Evolutionary conservation across 305 asterid genomes (phyloP).

Genomic region (Ajuga reptans): DNA sequence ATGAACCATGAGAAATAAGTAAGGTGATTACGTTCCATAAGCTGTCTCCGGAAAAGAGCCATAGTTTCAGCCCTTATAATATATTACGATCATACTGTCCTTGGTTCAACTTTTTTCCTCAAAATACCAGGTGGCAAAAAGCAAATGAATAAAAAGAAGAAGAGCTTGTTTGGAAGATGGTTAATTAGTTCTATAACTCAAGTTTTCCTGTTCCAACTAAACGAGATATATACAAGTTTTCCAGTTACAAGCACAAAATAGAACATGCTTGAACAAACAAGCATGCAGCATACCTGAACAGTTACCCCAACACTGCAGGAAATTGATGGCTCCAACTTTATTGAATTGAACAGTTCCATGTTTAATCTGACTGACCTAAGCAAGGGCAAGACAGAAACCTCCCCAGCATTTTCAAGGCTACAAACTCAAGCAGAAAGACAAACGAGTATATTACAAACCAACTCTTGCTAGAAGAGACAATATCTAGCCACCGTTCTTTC

Average conservation of each 20-base stretch:
- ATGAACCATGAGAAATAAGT: background rate
- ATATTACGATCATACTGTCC: too few relatives aligned
- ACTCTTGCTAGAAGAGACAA: background rate
- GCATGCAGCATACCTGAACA: slow-evolving; percentile 40
- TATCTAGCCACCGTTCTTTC: background rate
- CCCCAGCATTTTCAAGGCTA: slow-evolving; percentile 96
- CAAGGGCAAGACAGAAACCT: slow-evolving; percentile 69
- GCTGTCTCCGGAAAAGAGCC: background rate
- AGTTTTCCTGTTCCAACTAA: background rate
- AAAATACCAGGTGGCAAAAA: background rate
- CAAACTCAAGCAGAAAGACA: slow-evolving; percentile 24
- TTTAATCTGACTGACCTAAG: slow-evolving; percentile 74
- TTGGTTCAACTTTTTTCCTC: too few relatives aligned
- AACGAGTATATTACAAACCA: slow-evolving; percentile 16
- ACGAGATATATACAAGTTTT: background rate
- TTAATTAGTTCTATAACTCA: background rate
- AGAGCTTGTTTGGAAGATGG: background rate
- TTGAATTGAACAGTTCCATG: slow-evolving; percentile 53
- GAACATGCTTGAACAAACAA: slow-evolving; percentile 12
- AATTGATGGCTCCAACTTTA: slow-evolving; percentile 29
- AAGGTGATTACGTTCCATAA: background rate
- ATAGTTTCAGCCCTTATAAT: too few relatives aligned
- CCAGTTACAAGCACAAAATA: slow-evolving; percentile 11
- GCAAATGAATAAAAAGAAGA: background rate
- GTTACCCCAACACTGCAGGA: slow-evolving; percentile 43